Conservation (phyloP, 1,284 basidiomycete species). For the Ganoderma multipileum region DNA sequence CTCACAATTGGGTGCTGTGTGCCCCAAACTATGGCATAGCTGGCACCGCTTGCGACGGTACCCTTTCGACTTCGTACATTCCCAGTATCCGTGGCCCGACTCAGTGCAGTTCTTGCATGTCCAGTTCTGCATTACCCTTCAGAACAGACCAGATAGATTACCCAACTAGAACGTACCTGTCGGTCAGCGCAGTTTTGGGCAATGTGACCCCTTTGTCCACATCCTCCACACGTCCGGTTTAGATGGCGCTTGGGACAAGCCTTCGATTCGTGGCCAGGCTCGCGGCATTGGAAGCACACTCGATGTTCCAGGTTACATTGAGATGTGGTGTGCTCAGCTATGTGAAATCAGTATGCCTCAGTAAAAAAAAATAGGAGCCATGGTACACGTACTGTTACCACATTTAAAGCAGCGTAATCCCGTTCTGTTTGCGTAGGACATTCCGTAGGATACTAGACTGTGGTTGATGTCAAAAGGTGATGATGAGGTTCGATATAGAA, state of each 20-base stretch:
- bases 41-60: conserved; percentile 12
- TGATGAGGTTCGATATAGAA: no score
- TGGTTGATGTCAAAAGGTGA: no score
- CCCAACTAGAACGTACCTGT: neutral
- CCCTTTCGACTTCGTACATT: conserved; percentile 15
- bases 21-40: conserved; percentile 10
- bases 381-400: neutral
- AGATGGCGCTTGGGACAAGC: neutral
- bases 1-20: conserved; percentile 6
- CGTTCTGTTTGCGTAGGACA: neutral
- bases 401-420: neutral
- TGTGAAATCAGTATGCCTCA: neutral
- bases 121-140: conserved; percentile 6
- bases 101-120: conserved; percentile 14
- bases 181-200: neutral
- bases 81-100: conserved; percentile 15
- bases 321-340: neutral
- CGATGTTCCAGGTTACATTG: neutral
- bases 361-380: no score
- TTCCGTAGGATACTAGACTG: neutral
- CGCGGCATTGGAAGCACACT: conserved; percentile 1
- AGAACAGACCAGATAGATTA: neutral
- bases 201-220: conserved; percentile 2
- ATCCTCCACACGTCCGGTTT: conserved; percentile 3
- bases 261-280: neutral